phyloP scores from a whole-genome alignment of 805 yeast species.

The Ogataea pini region DNA sequence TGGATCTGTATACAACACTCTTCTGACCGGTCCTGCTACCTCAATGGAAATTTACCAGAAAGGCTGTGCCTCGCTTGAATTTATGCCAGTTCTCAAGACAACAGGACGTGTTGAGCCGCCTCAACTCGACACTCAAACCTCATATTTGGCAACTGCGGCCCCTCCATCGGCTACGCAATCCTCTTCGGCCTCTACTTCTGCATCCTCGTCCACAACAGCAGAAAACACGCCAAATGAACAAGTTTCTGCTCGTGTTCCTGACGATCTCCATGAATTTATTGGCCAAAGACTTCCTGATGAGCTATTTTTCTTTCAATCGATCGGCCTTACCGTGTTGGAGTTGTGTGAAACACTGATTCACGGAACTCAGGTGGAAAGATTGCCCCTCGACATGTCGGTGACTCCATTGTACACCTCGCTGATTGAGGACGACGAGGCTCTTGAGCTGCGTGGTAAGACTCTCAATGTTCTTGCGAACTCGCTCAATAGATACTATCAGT shows the following conservation, averaged over 20 bases:
- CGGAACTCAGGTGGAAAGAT: slow-evolving; percentile 60
- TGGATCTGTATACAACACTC: slow-evolving; percentile 48
- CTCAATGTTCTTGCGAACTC: slow-evolving; percentile 69
- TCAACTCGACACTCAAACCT: slow-evolving; percentile 22
- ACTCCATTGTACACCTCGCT: slow-evolving; percentile 60
- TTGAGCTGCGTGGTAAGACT: slow-evolving; percentile 58
- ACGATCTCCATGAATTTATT: slow-evolving; percentile 77
- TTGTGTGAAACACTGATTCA: slow-evolving; percentile 66
- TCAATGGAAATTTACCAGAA: slow-evolving; percentile 55
- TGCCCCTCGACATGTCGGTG: slow-evolving; percentile 63
- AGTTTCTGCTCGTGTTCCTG: slow-evolving; percentile 52
- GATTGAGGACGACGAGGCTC: slow-evolving; percentile 45
- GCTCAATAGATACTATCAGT: slow-evolving; percentile 83
- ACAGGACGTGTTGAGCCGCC: slow-evolving; percentile 70
- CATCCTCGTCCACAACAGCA: slow-evolving; percentile 12
- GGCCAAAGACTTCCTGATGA: slow-evolving; percentile 88
- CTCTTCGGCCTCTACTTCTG: not conserved
- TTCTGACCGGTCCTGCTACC: slow-evolving; percentile 46
- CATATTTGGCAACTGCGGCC: slow-evolving; percentile 22
- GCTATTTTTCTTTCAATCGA: slow-evolving; percentile 73
- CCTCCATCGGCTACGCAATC: slow-evolving; percentile 15
- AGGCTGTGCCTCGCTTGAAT: slow-evolving; percentile 68
- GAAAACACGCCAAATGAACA: slow-evolving; percentile 19
- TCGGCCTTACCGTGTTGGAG: slow-evolving; percentile 69
- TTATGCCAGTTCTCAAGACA: slow-evolving; percentile 69